A percentile compares a stretch with the other conserved stretches of the same genome.
These are phyloP conservation scores for Pyrenochaeta sp. DNA, from an alignment of 2,329 filamentous ascomycete genomes.

Conservation along the genomic window DNA sequence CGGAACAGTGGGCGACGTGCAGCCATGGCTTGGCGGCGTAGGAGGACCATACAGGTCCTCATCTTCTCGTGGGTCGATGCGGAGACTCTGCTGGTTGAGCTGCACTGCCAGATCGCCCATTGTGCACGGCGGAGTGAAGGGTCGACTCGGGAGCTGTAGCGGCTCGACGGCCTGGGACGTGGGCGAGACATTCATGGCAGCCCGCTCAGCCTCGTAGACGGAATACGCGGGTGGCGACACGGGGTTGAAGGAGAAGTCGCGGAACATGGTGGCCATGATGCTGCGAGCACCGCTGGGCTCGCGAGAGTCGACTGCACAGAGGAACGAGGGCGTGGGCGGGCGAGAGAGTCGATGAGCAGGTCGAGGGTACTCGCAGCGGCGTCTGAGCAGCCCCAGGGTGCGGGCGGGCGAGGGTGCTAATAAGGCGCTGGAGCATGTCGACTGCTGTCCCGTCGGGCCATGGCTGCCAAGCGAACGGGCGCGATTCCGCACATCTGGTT, in stretches of 20 bases:
- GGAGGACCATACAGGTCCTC: constrained; percentile 24
- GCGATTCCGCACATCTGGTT: constrained; percentile 9
- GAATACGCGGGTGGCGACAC: constrained; percentile 40
- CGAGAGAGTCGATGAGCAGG: neutral
- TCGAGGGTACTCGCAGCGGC: constrained; percentile 1
- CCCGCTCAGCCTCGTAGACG: constrained; percentile 37
- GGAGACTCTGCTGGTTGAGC: constrained; percentile 45
- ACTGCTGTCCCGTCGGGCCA: neutral
- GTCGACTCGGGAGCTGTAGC: constrained; percentile 18
- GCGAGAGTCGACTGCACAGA: neutral
- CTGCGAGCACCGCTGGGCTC: neutral
- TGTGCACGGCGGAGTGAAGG: constrained; percentile 42
- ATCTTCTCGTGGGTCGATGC: constrained; percentile 31
- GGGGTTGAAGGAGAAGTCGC: constrained; percentile 50
- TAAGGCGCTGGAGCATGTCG: constrained; percentile 7
- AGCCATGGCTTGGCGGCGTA: constrained; percentile 37
- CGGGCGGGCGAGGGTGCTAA: constrained; percentile 20
- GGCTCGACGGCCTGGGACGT: constrained; percentile 31
- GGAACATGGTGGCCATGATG: constrained; percentile 41
- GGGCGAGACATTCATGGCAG: constrained; percentile 45
- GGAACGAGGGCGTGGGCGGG: neutral
- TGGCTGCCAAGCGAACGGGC: constrained; percentile 9
- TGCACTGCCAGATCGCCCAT: constrained; percentile 47
- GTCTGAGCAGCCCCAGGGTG: constrained; percentile 9
- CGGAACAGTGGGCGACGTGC: constrained; percentile 20